These are phyloP conservation scores for Gymnopilus dilepis DNA, from an alignment of 768 basidiomycete species.

Conservation along the genomic window DNA sequence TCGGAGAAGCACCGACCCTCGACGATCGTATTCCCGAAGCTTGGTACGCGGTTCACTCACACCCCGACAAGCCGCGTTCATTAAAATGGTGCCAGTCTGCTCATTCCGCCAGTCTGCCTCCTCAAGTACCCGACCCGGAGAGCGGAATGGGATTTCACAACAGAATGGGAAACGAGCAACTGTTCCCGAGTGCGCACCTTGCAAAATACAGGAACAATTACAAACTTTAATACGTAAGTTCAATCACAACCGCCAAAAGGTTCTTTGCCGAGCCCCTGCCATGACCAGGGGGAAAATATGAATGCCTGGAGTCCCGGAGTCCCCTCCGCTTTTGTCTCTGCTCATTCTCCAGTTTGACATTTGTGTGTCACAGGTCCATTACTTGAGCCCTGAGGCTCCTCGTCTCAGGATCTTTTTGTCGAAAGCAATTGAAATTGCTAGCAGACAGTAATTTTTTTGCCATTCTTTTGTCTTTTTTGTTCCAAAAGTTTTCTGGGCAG, in stretches of 20 bases:
- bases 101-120: not conserved
- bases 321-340: not conserved
- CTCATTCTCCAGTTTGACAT: not conserved
- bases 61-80: constrained; percentile 8
- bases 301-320: constrained; percentile 16
- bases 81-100: not conserved
- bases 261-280: not conserved
- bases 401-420: not conserved
- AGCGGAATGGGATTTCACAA: not conserved
- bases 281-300: not conserved
- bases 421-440: not conserved
- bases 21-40: not conserved
- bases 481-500: too few species aligned
- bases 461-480: too few species aligned
- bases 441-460: too few species aligned
- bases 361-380: not conserved
- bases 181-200: constrained; percentile 7
- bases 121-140: not conserved
- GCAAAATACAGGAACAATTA: constrained; percentile 16
- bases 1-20: not conserved
- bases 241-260: not conserved
- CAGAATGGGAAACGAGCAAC: not conserved
- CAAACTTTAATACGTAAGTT: not conserved
- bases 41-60: not conserved
- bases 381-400: not conserved